Evolutionary conservation across 2,329 filamentous ascomycete species (phyloP).

Genomic region (Clarireedia homoeocarpa): DNA sequence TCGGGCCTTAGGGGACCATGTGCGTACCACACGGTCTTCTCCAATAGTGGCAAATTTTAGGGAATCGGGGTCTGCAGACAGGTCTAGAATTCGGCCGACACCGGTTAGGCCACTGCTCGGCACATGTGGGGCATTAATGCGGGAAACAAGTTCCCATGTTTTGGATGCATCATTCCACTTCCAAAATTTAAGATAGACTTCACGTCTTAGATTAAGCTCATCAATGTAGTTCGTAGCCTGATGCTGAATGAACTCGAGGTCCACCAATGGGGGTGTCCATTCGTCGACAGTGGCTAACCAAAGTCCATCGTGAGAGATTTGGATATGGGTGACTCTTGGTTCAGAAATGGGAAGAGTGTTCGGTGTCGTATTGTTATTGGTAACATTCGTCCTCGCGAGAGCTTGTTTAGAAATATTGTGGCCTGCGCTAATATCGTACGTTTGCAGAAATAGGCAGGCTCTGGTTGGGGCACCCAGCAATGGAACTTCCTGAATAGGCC

Average conservation of each 20-base stretch:
- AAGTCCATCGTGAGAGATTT: conserved; percentile 69
- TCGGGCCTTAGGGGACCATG: conserved; percentile 72
- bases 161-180: conserved; percentile 49
- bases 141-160: conserved; percentile 68
- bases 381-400: conserved; percentile 78
- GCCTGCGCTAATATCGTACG: conserved; percentile 74
- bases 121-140: conserved; percentile 76
- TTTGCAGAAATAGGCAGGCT: conserved; percentile 64
- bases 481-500: conserved; percentile 50
- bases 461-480: conserved; percentile 42
- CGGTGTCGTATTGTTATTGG: conserved; percentile 67
- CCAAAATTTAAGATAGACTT: conserved; percentile 91
- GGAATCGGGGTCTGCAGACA: conserved; percentile 61
- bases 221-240: conserved; percentile 36
- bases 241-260: conserved; percentile 53
- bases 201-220: conserved; percentile 47
- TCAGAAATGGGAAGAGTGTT: conserved; percentile 66
- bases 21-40: conserved; percentile 65
- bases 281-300: conserved; percentile 92
- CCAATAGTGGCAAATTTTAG: conserved; percentile 79
- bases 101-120: conserved; percentile 41
- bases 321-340: conserved; percentile 67
- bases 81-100: conserved; percentile 56
- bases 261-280: conserved; percentile 69
- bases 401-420: conserved; percentile 81